Evolutionary conservation across 2,329 filamentous ascomycete genomes (phyloP), one percentile per base, ranked within the genome.

Genomic region (Ascochyta lentis): DNA sequence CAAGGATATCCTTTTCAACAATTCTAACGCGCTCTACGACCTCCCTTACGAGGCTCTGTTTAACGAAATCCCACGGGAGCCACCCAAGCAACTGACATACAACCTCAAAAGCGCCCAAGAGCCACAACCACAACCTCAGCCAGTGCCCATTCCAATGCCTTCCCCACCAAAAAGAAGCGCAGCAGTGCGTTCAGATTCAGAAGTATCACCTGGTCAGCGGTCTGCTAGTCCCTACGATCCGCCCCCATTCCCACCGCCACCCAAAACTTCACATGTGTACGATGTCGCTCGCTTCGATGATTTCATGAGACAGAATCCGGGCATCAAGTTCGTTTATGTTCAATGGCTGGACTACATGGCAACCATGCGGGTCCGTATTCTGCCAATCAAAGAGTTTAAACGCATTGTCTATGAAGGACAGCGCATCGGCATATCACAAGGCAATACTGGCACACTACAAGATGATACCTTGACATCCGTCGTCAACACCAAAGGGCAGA

Each of bases 281-380:
- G 71, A 79, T 51, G 61, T 71, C 19, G 70, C 78, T 23, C 49
- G 76, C 1, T 77, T 79, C 49, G 76, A 81, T 13, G 65, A 68
- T 0, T 86, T 89, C 65, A 71, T 86, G 9, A 70, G 75, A 16
- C 71, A 76, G 16, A 80, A 87, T 50, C 75, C 81, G 0, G 71
- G 77, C 0, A 77, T 86, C 4, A 85, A 87, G 57, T 93, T 88
- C 66, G 75, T 96, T 16, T 87, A 90, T 58, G 78, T 94, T 12
- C 88, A 89, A 72, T 96, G 89, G 86, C 79, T 89, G 23, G 91
- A 96, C 73, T 89, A 90, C 72, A 91, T 90, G n/a, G 85, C 86
- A 2, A 89, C 84, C 2, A 72, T 86, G 0, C 83, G 89, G 15
- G 82, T 86, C 61, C 84, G 90, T 3, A 83, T 91, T 59, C 76